Percentiles rank a stretch among this genome's conserved stretches.
Conservation (phyloP, 257 asterid species). For the Solanum pinnatisectum region DNA sequence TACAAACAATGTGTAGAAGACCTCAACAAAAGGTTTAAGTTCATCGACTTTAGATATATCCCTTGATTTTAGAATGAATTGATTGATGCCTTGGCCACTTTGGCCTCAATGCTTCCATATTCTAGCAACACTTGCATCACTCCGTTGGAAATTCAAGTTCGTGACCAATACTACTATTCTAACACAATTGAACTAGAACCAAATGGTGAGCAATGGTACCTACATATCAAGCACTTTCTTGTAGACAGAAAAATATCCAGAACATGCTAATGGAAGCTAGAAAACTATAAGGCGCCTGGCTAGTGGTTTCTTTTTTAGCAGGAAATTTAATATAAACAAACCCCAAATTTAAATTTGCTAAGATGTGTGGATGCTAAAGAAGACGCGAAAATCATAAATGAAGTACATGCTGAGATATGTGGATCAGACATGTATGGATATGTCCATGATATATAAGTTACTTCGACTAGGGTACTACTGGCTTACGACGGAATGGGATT, state of each 20-base stretch:
- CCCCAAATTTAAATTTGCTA: not conserved
- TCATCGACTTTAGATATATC: not conserved
- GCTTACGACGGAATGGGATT: not conserved
- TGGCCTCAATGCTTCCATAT: not conserved
- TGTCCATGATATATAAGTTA: not conserved
- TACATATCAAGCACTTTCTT: not conserved
- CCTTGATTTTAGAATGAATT: not conserved
- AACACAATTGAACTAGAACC: not conserved
- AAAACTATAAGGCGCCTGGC: not conserved
- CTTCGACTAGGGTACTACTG: not conserved
- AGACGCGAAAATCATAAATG: too few species aligned
- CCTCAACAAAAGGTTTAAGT: not conserved
- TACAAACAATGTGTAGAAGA: not conserved
- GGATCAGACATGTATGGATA: too few species aligned
- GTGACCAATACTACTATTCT: not conserved
- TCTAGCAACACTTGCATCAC: too few species aligned
- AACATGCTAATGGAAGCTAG: not conserved
- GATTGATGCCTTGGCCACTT: not conserved
- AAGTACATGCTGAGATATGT: not conserved
- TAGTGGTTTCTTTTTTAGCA: not conserved
- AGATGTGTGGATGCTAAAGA: not conserved
- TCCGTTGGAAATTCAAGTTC: not conserved
- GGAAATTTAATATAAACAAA: too few species aligned
- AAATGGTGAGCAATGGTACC: not conserved
- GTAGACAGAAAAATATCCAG: too few species aligned